Base-by-base conservation (phyloP, 116 monocot genomes). In the Cymodocea nodosa region DNA sequence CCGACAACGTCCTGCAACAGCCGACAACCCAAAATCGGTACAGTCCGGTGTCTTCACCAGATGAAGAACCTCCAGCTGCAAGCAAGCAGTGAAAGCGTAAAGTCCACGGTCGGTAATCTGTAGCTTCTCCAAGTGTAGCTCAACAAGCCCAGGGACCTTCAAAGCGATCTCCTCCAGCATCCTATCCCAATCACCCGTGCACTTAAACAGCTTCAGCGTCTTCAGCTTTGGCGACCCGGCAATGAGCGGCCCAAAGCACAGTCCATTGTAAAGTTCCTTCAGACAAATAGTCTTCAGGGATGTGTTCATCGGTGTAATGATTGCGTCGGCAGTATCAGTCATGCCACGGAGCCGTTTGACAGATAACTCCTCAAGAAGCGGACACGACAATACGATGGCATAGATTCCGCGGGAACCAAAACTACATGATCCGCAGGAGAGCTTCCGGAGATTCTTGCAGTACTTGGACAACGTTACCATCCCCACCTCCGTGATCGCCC, bases 121-220 rank as follows among this genome's bases (percentile, higher is more conserved):
- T 35, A 87, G 78, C 76, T 83, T 92, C 70, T 87, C 92, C 50
- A 92, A 66, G 52, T 92, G 92, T 40, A 92, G 56, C 72, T 87
- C 87, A 9, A 77, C 72, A 13, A 92, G 52, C 60, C 73, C 64
- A 0, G 69, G 50, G 4, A 70, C 81, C 25, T 62, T 76, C 15
- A 39, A 35, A 6, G 80, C 55, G 16, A 92, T 66, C 23, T 79
- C 82, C 49, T 76, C 68, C 11, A 92, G 71, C 49, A 92, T 35
- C 4, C 54, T 60, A 53, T 87, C 84, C 91, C 91, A 87, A 51
- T 83, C 81, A 14, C 90, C 90, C 53, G 81, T 77, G 68, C 86
- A 90, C 11, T 81, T 66, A 73, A 81, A 70, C 4, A 91, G 61
- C 56, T 75, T 81, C 16, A 91, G 77, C 15, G 75, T 77, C 18